phyloP scores from a whole-genome alignment of 331 rosid species.

The Pyrus hybrid region DNA sequence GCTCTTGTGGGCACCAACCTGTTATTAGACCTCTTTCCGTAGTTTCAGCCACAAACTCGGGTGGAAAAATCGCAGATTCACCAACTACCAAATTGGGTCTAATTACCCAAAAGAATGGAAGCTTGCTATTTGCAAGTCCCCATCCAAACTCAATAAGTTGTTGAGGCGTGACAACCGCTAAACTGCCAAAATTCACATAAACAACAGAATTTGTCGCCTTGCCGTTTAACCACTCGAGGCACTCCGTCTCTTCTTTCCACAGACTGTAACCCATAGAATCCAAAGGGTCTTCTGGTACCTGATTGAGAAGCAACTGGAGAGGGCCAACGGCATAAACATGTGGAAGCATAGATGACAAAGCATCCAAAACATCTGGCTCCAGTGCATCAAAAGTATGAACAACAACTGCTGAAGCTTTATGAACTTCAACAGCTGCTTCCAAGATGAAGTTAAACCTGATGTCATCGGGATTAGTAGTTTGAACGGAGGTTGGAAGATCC shows the following conservation, averaged over 20 bases:
- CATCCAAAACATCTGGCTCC: neutral
- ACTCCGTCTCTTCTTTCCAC: conserved; percentile 3
- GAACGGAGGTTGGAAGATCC: neutral
- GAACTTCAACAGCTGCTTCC: neutral
- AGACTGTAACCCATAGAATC: neutral
- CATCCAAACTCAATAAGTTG: neutral
- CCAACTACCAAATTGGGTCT: neutral
- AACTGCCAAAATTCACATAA: conserved; percentile 1
- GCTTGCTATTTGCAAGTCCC: conserved; percentile 2
- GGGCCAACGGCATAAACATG: conserved; percentile 1
- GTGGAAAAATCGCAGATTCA: neutral
- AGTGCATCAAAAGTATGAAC: neutral
- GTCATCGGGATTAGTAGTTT: neutral
- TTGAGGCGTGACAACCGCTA: neutral
- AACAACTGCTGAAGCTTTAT: conserved; percentile 3
- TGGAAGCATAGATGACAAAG: neutral
- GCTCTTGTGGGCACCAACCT: no score
- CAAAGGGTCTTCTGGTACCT: neutral
- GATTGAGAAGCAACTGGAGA: conserved; percentile 2
- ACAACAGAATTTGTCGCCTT: neutral
- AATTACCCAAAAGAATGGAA: neutral
- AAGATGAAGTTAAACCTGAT: neutral
- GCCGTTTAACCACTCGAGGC: neutral
- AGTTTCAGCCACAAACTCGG: no score
- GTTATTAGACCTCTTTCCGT: no score